Evolutionary conservation across 805 yeast genomes (phyloP).

Genomic region (Lachancea sp.): DNA sequence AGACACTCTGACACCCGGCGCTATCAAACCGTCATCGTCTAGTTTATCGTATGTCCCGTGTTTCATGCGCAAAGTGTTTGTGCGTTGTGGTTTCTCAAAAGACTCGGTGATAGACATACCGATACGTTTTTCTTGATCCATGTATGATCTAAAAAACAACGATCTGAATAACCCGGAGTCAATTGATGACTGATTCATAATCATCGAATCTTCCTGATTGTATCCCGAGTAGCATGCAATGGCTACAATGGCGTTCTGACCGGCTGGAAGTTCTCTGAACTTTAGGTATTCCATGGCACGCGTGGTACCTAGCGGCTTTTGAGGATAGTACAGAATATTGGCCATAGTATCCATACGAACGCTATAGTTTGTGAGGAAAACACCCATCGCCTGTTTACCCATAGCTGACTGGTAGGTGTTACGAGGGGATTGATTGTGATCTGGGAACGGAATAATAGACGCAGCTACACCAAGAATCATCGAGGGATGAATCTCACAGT

Average conservation of each 20-base stretch:
- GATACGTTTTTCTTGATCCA: constrained; percentile 97
- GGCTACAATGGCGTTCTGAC: constrained; percentile 97
- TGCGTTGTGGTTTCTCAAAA: constrained; percentile 93
- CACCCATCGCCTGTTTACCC: constrained; percentile 99
- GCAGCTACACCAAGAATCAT: constrained; percentile 99
- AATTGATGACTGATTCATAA: constrained; percentile 97
- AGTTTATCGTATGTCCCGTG: constrained; percentile 97
- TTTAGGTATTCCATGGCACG: constrained; percentile 96
- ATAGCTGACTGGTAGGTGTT: constrained; percentile 98
- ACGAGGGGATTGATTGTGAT: constrained; percentile 98
- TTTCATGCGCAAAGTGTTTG: constrained; percentile 89
- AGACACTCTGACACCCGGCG: constrained; percentile 97
- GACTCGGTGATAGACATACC: constrained; percentile 98
- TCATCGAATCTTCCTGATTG: constrained; percentile 99
- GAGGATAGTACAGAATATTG: constrained; percentile 93
- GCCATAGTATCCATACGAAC: constrained; percentile 99
- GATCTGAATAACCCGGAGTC: constrained; percentile 96
- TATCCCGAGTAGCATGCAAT: constrained; percentile 97
- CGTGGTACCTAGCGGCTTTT: constrained; percentile 95
- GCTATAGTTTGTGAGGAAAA: constrained; percentile 85
- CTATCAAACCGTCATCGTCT: constrained; percentile 96
- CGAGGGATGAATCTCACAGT: constrained; percentile 97
- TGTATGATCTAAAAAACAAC: constrained; percentile 90
- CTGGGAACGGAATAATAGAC: constrained; percentile 98
- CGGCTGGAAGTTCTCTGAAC: constrained; percentile 97